phyloP scores from a whole-genome alignment of 768 basidiomycete genomes.

The Suillus americanus region DNA sequence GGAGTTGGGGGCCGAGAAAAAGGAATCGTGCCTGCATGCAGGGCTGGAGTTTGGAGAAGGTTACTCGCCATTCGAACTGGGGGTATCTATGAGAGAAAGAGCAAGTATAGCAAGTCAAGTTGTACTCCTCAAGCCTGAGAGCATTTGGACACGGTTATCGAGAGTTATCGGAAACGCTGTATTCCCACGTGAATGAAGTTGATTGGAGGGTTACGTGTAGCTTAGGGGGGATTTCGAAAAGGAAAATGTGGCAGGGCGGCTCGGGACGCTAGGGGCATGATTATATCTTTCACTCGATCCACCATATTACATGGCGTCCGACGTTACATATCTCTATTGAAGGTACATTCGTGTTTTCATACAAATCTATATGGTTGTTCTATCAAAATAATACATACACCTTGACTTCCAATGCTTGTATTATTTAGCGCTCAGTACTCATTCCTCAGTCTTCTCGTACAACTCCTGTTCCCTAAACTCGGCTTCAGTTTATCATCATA shows the following conservation, averaged over 20 bases:
- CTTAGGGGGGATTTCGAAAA: background rate
- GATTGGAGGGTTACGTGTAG: background rate
- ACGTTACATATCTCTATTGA: background rate
- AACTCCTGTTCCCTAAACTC: constrained; percentile 19
- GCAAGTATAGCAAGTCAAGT: background rate
- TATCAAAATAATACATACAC: background rate
- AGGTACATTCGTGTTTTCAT: background rate
- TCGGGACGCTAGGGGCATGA: too few species aligned
- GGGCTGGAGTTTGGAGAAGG: constrained; percentile 8
- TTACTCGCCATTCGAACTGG: constrained; percentile 6
- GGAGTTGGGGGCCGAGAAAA: constrained; percentile 66
- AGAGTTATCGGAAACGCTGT: too few species aligned
- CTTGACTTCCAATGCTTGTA: background rate
- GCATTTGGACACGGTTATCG: too few species aligned
- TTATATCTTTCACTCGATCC: too few species aligned
- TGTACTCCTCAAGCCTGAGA: too few species aligned
- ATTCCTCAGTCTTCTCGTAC: constrained; percentile 22
- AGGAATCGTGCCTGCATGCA: constrained; percentile 31
- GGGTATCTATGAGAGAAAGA: background rate
- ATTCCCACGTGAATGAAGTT: background rate
- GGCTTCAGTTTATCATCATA: background rate
- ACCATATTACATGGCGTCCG: too few species aligned
- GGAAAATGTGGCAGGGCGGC: too few species aligned
- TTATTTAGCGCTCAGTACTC: background rate
- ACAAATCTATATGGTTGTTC: background rate